Percentiles rank a stretch among this genome's conserved stretches.
phyloP scores from a whole-genome alignment of 2,329 filamentous ascomycete genomes.

The Ilyonectria mors-panacis region DNA sequence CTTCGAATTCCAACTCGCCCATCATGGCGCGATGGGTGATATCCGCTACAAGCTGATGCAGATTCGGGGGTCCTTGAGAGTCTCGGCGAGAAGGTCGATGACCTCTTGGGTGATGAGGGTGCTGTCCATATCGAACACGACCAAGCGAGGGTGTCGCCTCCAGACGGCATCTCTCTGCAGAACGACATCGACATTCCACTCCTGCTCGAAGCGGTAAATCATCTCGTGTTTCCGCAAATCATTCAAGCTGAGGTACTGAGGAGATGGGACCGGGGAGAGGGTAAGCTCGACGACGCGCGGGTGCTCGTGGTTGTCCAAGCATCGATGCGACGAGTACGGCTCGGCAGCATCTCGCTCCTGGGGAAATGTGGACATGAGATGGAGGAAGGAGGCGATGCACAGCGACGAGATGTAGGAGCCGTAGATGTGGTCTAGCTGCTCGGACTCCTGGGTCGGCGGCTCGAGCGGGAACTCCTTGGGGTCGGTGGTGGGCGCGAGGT shows the following conservation, averaged over 20 bases:
- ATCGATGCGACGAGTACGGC: slow-evolving; percentile 74
- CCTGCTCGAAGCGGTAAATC: slow-evolving; percentile 86
- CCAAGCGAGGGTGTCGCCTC: slow-evolving; percentile 85
- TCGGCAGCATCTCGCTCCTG: slow-evolving; percentile 66
- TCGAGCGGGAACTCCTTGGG: slow-evolving; percentile 73
- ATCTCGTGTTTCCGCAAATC: slow-evolving; percentile 86
- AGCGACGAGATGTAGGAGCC: slow-evolving; percentile 76
- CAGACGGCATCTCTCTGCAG: slow-evolving; percentile 82
- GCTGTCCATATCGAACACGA: slow-evolving; percentile 99
- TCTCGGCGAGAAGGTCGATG: slow-evolving; percentile 93
- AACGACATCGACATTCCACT: slow-evolving; percentile 90
- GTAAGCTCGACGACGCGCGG: slow-evolving; percentile 78
- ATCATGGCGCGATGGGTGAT: slow-evolving; percentile 97
- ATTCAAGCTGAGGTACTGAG: slow-evolving; percentile 75
- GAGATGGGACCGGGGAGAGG: slow-evolving; percentile 72
- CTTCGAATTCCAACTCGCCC: slow-evolving; percentile 93
- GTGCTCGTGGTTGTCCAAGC: slow-evolving; percentile 72
- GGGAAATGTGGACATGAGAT: slow-evolving; percentile 76
- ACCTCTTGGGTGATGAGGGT: slow-evolving; percentile 98
- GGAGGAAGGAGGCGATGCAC: slow-evolving; percentile 76
- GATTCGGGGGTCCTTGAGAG: slow-evolving; percentile 78
- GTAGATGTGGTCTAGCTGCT: slow-evolving; percentile 76
- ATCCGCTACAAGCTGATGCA: slow-evolving; percentile 85
- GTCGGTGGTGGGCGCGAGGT: slow-evolving; percentile 72
- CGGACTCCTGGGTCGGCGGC: slow-evolving; percentile 66